phyloP scores from a whole-genome alignment of 495 filamentous ascomycete species.

The Neurospora sp. region DNA sequence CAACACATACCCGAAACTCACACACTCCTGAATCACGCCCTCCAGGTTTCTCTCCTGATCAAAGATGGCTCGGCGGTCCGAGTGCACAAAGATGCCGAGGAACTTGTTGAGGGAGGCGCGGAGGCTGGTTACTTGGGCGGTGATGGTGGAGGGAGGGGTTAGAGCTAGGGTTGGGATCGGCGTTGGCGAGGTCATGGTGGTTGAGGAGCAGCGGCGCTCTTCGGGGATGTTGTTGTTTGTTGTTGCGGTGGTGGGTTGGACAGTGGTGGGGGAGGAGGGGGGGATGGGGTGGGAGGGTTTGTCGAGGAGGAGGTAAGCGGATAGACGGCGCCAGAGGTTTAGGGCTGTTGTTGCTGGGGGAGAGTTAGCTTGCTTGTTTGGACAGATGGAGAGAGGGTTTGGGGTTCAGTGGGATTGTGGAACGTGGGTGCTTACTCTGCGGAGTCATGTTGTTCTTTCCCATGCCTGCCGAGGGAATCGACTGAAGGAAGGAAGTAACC shows the following conservation, averaged over 20 bases:
- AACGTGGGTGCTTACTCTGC: background rate
- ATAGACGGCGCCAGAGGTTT: slow-evolving; percentile 25
- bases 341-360: slow-evolving; percentile 19
- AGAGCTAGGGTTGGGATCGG: slow-evolving; percentile 15
- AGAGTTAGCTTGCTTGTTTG: background rate
- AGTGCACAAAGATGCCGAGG: slow-evolving; percentile 19
- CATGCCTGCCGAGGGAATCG: slow-evolving; percentile 12
- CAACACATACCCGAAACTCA: slow-evolving; percentile 23
- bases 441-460: background rate
- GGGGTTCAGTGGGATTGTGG: too few species aligned
- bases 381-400: too few species aligned
- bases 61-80: slow-evolving; percentile 13
- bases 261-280: background rate
- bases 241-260: too few species aligned
- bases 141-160: slow-evolving; percentile 15
- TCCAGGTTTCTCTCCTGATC: slow-evolving; percentile 26
- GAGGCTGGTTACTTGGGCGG: slow-evolving; percentile 17
- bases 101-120: slow-evolving; percentile 20
- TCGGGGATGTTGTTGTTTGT: background rate
- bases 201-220: background rate
- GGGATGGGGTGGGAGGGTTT: background rate
- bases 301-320: slow-evolving; percentile 22
- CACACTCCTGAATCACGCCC: slow-evolving; percentile 24
- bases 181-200: background rate
- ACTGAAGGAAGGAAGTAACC: slow-evolving; percentile 18